phyloP scores from a whole-genome alignment of 495 filamentous ascomycete species.

The Hyaloscypha finlandica region DNA sequence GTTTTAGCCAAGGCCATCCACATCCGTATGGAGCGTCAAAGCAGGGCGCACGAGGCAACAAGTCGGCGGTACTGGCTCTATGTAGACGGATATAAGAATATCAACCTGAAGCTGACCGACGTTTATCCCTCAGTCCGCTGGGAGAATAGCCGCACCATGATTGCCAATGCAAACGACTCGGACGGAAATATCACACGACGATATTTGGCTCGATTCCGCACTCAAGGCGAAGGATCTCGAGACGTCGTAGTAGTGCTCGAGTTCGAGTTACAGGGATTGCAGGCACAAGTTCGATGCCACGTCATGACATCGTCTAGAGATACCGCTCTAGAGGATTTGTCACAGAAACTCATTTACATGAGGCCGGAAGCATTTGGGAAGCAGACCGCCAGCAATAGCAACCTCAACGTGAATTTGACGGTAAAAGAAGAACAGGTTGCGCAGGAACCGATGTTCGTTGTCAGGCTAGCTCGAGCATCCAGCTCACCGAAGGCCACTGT shows the following conservation, averaged over 20 bases:
- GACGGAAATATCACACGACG: conserved; percentile 4
- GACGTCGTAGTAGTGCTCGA: conserved; percentile 26
- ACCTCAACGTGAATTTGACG: conserved; percentile 8
- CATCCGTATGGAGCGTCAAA: conserved; percentile 13
- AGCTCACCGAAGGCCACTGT: background rate
- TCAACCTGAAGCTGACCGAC: conserved; percentile 19
- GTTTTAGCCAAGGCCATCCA: conserved; percentile 1
- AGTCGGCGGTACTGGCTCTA: conserved; percentile 22
- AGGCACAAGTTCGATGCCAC: conserved; percentile 10
- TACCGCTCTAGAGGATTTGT: conserved; percentile 12
- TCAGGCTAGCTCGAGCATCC: background rate
- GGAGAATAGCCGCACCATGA: conserved; percentile 19
- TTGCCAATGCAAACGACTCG: background rate
- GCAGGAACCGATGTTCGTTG: conserved; percentile 8
- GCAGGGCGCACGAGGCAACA: background rate
- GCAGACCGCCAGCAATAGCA: conserved; percentile 16
- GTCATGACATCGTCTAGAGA: conserved; percentile 17
- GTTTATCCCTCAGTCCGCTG: conserved; percentile 15
- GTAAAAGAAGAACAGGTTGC: background rate
- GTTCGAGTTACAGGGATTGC: background rate
- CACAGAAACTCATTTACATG: conserved; percentile 1
- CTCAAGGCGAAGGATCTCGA: background rate
- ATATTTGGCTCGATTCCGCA: conserved; percentile 8
- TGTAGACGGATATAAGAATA: conserved; percentile 10
- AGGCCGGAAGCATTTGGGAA: conserved; percentile 14